Conservation (phyloP, 495 filamentous ascomycete species). For the Chaetomium tenue region DNA sequence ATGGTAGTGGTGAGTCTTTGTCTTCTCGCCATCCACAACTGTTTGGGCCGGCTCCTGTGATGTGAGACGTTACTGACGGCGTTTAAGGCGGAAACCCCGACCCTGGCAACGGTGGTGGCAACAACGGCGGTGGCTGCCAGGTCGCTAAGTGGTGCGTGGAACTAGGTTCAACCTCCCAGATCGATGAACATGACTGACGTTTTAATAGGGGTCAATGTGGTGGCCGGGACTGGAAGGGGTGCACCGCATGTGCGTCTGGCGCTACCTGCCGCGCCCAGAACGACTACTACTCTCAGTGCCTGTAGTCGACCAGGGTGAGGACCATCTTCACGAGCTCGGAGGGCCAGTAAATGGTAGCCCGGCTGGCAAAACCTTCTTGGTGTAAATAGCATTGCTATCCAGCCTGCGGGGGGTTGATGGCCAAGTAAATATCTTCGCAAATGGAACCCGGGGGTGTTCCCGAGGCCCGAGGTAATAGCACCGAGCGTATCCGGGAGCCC, state of each 20-base stretch:
- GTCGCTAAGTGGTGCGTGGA: constrained; percentile 13
- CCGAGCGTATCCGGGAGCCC: no score
- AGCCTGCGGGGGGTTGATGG: not conserved
- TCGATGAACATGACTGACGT: not conserved
- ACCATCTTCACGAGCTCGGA: no score
- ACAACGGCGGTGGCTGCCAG: constrained; percentile 2
- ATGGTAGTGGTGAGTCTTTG: not conserved
- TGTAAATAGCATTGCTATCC: constrained; percentile 8
- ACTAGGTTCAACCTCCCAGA: not conserved
- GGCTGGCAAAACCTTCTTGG: not conserved
- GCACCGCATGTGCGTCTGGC: constrained; percentile 10
- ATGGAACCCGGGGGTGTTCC: not conserved
- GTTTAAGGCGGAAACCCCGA: not conserved
- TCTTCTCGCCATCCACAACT: no score
- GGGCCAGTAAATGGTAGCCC: not conserved
- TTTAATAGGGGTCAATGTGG: constrained; percentile 12
- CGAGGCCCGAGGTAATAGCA: no score
- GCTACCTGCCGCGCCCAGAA: constrained; percentile 11
- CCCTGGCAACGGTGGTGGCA: not conserved
- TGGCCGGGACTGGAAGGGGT: constrained; percentile 2
- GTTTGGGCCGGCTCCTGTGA: no score
- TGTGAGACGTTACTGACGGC: not conserved
- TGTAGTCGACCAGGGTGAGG: not conserved
- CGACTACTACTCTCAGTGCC: constrained; percentile 2
- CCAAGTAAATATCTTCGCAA: not conserved